These are phyloP conservation scores for Pseudogymnoascus sp. DNA, from an alignment of 2,329 filamentous ascomycete genomes.

Conservation along the genomic window DNA sequence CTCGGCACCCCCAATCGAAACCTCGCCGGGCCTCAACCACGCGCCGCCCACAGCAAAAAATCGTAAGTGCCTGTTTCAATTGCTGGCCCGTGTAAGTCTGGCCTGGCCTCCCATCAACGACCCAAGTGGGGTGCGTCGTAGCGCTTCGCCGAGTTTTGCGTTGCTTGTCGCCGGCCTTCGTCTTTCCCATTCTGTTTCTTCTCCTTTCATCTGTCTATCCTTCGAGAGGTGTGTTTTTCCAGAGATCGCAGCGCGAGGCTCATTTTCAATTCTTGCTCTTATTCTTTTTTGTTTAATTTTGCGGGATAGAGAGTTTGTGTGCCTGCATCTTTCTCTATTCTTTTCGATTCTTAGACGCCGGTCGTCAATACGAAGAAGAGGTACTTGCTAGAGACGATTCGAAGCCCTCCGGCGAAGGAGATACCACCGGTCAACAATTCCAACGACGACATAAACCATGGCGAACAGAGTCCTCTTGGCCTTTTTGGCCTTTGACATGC, in stretches of 20 bases:
- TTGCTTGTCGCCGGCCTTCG: not conserved
- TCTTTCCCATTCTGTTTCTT: constrained; percentile 2
- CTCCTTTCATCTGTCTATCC: not conserved
- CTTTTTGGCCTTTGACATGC: constrained; percentile 44
- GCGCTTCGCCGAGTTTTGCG: not conserved
- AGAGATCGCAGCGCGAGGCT: constrained; percentile 9
- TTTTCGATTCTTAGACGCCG: not conserved
- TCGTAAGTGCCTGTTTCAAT: constrained; percentile 8
- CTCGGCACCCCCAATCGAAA: constrained; percentile 2
- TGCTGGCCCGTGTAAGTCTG: not conserved
- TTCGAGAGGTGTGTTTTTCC: not conserved
- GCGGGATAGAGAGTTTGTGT: not conserved
- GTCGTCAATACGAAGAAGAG: not conserved
- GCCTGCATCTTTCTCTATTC: not conserved
- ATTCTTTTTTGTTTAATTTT: constrained; percentile 5
- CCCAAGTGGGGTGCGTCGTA: not conserved
- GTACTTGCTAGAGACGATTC: not conserved
- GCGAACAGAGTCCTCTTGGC: constrained; percentile 47
- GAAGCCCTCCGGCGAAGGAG: not conserved
- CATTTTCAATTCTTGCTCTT: not conserved
- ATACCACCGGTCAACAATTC: not conserved
- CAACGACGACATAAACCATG: constrained; percentile 29
- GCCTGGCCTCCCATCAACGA: not conserved
- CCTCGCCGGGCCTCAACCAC: not conserved
- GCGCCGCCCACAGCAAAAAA: not conserved